Base-by-base conservation (phyloP, 805 yeast species). In the Wickerhamiella cacticola region DNA sequence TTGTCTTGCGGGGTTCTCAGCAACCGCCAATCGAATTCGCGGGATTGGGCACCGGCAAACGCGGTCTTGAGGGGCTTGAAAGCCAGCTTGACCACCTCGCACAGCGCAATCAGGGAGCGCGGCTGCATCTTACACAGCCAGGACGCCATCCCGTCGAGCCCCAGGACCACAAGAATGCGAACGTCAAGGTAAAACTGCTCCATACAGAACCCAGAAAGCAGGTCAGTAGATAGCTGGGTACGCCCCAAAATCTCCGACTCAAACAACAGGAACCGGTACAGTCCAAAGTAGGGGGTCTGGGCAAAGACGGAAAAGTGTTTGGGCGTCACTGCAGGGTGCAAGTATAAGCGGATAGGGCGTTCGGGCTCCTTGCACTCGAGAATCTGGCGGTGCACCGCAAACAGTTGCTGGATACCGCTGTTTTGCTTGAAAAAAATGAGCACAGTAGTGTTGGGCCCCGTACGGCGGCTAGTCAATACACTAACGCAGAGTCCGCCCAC, bases 341-440 rank as follows among this genome's bases (percentile, higher is more conserved):
- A 15, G 16, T 23, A 43, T 3, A 43, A 19, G 19, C 46, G 28
- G 16, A 43, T 29, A 10, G 29, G n/a, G 13, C 22, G 16, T 9
- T 23, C 26, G 3, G 45, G 35, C 28, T 48, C 33, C 2, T 21
- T 23, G 2, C 26, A 24, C 16, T 10, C 16, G 3, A 38, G 22
- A 10, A 35, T 21, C 18, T 15, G 6, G 18, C 15, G 10, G 18
- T 40, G 42, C 2, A 19, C 16, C 2, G 22, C 28, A 9, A 48
- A 41, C 2, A 48, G 42, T 6, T 19, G 12, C 19, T 13, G 13
- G 9, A 48, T 1, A 1, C 50, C 50, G 1, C 33, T 23, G 4
- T 13, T 18, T 15, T 48, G 50, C 26, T 48, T 48, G 43, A 48
- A 48, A 13, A 35, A 21, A 18, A 42, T 31, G 15, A 48, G 19